Conservation (phyloP, 805 yeast species). For the Cyberlindnera japonica region DNA sequence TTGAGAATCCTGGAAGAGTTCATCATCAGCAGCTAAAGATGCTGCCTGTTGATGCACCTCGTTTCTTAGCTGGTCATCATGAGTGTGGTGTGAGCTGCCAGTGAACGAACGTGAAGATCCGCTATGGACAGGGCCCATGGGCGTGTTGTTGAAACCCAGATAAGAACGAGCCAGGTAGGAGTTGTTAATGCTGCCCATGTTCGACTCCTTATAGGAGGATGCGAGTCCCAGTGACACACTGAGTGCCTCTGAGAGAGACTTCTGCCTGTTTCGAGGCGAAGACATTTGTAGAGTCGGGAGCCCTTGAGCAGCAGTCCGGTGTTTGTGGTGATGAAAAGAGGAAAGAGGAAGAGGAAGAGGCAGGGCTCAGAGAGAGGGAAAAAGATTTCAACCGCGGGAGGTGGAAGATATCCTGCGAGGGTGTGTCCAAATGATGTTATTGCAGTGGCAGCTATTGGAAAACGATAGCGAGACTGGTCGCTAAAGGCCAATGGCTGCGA, state of each 20-base stretch:
- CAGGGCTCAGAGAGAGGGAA: no score
- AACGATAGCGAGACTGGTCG: no score
- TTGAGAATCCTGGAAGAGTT: constrained; percentile 24
- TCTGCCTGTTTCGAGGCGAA: constrained; percentile 5
- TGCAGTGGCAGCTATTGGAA: no score
- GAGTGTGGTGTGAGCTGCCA: constrained; percentile 1
- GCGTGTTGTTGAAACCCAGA: constrained; percentile 25
- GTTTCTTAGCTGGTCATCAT: constrained; percentile 1
- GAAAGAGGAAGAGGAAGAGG: no score
- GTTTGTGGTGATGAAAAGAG: no score
- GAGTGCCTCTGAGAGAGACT: constrained; percentile 26
- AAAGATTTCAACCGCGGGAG: no score
- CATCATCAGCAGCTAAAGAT: constrained; percentile 56
- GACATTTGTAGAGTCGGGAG: neutral
- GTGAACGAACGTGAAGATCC: neutral
- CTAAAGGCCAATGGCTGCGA: no score
- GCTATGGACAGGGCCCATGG: neutral
- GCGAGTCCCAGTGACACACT: constrained; percentile 27
- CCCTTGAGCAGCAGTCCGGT: no score
- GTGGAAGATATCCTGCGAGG: no score
- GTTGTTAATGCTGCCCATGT: constrained; percentile 9
- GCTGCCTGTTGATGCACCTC: constrained; percentile 50
- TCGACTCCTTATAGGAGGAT: constrained; percentile 20
- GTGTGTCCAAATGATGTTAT: no score
- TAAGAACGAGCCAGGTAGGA: constrained; percentile 24